Conservation (phyloP, 495 filamentous ascomycete species). For the Penicillium ucsense region DNA sequence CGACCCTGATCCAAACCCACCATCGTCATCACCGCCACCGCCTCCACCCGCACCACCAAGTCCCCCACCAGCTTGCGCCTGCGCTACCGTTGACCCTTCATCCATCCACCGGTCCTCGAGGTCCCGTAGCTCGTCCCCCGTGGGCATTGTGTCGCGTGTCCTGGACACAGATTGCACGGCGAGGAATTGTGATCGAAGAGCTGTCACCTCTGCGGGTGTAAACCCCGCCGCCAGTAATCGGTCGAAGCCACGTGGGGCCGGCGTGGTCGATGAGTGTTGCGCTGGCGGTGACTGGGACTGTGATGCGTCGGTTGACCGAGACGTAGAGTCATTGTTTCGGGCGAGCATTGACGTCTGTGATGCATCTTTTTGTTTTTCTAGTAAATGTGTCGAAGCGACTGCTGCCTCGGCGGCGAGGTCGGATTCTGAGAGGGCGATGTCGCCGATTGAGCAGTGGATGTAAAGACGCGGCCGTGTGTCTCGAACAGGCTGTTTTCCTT, state of each 20-base stretch:
- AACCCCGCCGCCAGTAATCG: constrained; percentile 72
- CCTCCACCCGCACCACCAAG: constrained; percentile 12
- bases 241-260: constrained; percentile 81
- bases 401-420: constrained; percentile 64
- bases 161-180: constrained; percentile 64
- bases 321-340: neutral
- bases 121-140: constrained; percentile 45
- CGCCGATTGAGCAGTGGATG: constrained; percentile 83
- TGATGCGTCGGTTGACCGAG: neutral
- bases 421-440: constrained; percentile 45
- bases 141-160: constrained; percentile 79
- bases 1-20: constrained; percentile 34
- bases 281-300: constrained; percentile 6
- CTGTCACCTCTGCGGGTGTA: constrained; percentile 66
- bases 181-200: constrained; percentile 76
- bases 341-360: neutral
- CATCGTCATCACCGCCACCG: constrained; percentile 47
- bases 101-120: constrained; percentile 94
- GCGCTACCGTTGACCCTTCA: constrained; percentile 43
- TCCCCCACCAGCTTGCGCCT: constrained; percentile 23
- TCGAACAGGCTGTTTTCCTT: constrained; percentile 46
- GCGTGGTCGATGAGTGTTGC: constrained; percentile 32
- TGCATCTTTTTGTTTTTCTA: constrained; percentile 9
- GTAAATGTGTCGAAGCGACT: constrained; percentile 28
- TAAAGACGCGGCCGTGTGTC: constrained; percentile 48